Evolutionary conservation across 345 rosid species (phyloP).

Genomic region (Brassica cretica): DNA sequence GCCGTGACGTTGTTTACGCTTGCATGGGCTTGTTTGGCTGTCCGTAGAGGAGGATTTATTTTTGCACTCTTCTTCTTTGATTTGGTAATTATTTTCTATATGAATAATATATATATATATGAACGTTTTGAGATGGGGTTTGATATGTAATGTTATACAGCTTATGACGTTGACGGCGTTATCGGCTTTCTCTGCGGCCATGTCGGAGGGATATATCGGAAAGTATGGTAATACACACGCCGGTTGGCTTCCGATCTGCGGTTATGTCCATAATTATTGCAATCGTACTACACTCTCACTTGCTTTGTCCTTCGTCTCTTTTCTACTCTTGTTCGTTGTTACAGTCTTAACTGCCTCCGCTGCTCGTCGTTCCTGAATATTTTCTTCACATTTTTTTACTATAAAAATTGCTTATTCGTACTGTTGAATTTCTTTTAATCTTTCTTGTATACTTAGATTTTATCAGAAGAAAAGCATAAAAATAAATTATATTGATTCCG

Average conservation of each 20-base stretch:
- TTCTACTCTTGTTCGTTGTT: slow-evolving; percentile 45
- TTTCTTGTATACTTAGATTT: not conserved
- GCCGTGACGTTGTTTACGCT: slow-evolving; percentile 28
- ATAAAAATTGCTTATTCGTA: not conserved
- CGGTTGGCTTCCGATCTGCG: slow-evolving; percentile 74
- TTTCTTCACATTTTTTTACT: not conserved
- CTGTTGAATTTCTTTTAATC: not conserved
- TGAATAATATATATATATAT: not conserved
- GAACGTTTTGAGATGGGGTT: slow-evolving; percentile 7
- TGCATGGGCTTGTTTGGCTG: slow-evolving; percentile 32
- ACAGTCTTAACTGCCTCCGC: slow-evolving; percentile 53
- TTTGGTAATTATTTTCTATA: slow-evolving; percentile 28
- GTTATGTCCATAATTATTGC: slow-evolving; percentile 49
- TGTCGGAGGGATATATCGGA: slow-evolving; percentile 53
- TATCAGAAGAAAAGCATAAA: not conserved
- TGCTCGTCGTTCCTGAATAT: slow-evolving; percentile 40
- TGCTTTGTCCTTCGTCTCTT: slow-evolving; percentile 37
- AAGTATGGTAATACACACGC: slow-evolving; percentile 55
- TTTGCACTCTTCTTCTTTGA: slow-evolving; percentile 39
- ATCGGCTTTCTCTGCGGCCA: slow-evolving; percentile 58
- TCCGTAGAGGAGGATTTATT: slow-evolving; percentile 28
- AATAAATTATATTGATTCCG: no score
- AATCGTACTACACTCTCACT: slow-evolving; percentile 39
- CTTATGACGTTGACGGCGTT: slow-evolving; percentile 44
- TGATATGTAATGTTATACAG: slow-evolving; percentile 39